A percentile compares a stretch with the other conserved stretches of the same genome.
phyloP scores from a whole-genome alignment of 805 yeast genomes.

The Torulaspora maleeae region DNA sequence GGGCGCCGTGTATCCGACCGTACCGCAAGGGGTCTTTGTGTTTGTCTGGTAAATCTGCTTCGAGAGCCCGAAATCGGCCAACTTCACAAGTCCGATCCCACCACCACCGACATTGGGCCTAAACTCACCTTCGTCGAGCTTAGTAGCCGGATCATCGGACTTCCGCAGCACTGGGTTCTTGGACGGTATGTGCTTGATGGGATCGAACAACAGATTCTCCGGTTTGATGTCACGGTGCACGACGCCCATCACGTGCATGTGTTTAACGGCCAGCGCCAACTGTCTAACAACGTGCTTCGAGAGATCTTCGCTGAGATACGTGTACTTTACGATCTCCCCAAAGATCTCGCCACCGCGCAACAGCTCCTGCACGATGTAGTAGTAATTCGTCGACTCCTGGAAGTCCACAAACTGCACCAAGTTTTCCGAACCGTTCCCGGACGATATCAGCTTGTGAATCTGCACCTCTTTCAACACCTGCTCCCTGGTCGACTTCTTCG shows the following conservation, averaged over 20 bases:
- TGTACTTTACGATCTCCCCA: constrained; percentile 60
- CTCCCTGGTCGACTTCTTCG: constrained; percentile 36
- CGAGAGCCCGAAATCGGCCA: constrained; percentile 94
- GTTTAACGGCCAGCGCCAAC: constrained; percentile 59
- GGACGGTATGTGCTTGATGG: constrained; percentile 49
- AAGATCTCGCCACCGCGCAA: constrained; percentile 77
- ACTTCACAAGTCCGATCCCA: constrained; percentile 79
- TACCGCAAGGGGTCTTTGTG: constrained; percentile 97
- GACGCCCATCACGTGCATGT: constrained; percentile 69
- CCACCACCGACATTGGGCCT: constrained; percentile 83
- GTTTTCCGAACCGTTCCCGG: constrained; percentile 40
- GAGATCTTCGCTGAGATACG: constrained; percentile 61
- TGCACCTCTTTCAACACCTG: constrained; percentile 78
- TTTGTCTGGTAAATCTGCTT: constrained; percentile 84
- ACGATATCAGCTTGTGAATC: constrained; percentile 58
- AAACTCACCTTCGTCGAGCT: constrained; percentile 86
- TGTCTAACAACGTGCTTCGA: constrained; percentile 61
- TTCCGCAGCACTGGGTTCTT: constrained; percentile 42
- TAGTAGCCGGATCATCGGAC: constrained; percentile 62
- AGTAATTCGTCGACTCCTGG: constrained; percentile 55
- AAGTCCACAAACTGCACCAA: constrained; percentile 62
- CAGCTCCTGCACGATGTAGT: constrained; percentile 67
- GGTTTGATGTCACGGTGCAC: constrained; percentile 85
- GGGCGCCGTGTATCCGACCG: constrained; percentile 98
- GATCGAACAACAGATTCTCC: constrained; percentile 64